A percentile compares a stretch with the other conserved stretches of the same genome.
phyloP scores from a whole-genome alignment of 306 rosid genomes.

The Corylus americana region DNA sequence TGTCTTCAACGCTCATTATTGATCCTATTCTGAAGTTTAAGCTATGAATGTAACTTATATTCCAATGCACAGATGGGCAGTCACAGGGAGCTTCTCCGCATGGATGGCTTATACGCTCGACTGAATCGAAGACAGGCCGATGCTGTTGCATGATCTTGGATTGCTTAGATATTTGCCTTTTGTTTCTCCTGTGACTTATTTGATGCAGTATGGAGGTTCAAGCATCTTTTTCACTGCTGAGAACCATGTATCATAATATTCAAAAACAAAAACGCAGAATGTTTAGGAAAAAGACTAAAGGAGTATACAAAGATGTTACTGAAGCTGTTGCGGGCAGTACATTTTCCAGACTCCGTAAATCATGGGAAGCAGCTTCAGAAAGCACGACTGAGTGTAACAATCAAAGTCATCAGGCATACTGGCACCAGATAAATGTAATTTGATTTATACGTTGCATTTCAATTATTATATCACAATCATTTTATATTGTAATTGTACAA shows the following conservation, averaged over 20 bases:
- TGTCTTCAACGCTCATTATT: not conserved
- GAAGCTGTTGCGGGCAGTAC: slow-evolving; percentile 24
- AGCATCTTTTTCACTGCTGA: slow-evolving; percentile 39
- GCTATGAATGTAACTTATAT: slow-evolving; percentile 16
- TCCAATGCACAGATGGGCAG: slow-evolving; percentile 59
- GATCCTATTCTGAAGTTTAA: slow-evolving; percentile 4
- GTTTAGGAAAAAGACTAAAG: slow-evolving; percentile 17
- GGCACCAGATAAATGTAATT: not conserved
- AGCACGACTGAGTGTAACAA: not conserved
- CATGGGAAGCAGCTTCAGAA: slow-evolving; percentile 26
- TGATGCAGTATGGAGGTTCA: slow-evolving; percentile 31
- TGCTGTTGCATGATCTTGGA: slow-evolving; percentile 56
- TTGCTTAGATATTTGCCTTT: not conserved
- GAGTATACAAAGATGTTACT: not conserved
- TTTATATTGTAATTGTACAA: not conserved
- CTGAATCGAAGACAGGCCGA: slow-evolving; percentile 80
- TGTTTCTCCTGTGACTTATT: slow-evolving; percentile 20
- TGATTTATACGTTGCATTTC: not conserved
- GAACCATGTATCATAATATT: slow-evolving; percentile 29
- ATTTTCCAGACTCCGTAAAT: not conserved
- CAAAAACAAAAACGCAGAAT: slow-evolving; percentile 13
- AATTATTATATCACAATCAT: not conserved
- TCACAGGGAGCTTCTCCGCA: slow-evolving; percentile 75
- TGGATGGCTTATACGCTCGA: slow-evolving; percentile 81
- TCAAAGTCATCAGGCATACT: not conserved